phyloP scores from a whole-genome alignment of 352 stramenopile species.

The Globisporangium middletonii region DNA sequence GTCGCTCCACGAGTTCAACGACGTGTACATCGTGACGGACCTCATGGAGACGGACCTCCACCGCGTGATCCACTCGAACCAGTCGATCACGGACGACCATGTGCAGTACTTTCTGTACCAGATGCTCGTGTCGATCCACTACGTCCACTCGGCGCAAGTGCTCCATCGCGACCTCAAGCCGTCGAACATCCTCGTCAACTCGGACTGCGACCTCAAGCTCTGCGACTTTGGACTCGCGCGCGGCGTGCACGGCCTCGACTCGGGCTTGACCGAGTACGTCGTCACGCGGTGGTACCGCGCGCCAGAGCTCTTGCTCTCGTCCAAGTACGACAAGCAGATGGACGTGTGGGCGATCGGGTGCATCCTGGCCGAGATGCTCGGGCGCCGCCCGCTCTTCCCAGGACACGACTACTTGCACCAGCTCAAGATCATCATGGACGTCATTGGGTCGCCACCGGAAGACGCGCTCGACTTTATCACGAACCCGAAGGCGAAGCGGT shows the following conservation, averaged over 20 bases:
- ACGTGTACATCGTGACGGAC: slow-evolving; percentile 83
- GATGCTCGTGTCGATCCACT: slow-evolving; percentile 73
- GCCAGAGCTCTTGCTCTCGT: slow-evolving; percentile 89
- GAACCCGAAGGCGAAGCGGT: slow-evolving; percentile 86
- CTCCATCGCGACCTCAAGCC: slow-evolving; percentile 76
- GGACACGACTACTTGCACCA: slow-evolving; percentile 86
- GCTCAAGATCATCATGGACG: slow-evolving; percentile 89
- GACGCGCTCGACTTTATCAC: slow-evolving; percentile 85
- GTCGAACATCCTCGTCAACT: slow-evolving; percentile 78
- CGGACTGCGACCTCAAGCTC: slow-evolving; percentile 75
- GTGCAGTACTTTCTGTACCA: slow-evolving; percentile 80
- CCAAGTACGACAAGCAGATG: slow-evolving; percentile 87
- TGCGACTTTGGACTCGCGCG: slow-evolving; percentile 77
- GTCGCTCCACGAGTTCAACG: slow-evolving; percentile 84
- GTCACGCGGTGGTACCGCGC: slow-evolving; percentile 91
- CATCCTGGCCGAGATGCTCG: slow-evolving; percentile 85
- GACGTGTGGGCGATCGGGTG: slow-evolving; percentile 86
- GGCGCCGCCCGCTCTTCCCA: slow-evolving; percentile 76
- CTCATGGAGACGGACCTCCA: slow-evolving; percentile 78
- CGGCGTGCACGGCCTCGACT: slow-evolving; percentile 65
- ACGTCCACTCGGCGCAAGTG: slow-evolving; percentile 75
- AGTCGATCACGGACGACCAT: slow-evolving; percentile 75
- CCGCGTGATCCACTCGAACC: slow-evolving; percentile 77
- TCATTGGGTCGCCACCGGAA: slow-evolving; percentile 74
- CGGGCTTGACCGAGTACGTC: slow-evolving; percentile 88